Conservation (phyloP, 2,329 filamentous ascomycete genomes). For the Lecanicillium sp. region DNA sequence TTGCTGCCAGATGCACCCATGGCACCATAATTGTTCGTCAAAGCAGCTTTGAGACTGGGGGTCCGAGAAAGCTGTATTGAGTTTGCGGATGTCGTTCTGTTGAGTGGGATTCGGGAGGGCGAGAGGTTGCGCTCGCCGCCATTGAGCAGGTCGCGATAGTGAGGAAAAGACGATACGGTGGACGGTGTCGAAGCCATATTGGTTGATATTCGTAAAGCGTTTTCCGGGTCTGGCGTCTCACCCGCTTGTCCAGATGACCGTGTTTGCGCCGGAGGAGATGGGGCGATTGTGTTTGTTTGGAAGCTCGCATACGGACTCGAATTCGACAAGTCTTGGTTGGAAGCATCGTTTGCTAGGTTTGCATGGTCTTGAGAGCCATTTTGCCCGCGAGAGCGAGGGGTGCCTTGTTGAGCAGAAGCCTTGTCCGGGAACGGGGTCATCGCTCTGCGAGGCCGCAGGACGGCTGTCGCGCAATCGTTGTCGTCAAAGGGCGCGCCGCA, state of each 20-base stretch:
- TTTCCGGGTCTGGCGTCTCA: too few relatives aligned
- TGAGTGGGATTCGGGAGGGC: slow-evolving; percentile 19
- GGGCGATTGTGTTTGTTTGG: slow-evolving; percentile 9
- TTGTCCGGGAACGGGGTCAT: too few relatives aligned
- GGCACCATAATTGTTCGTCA: slow-evolving; percentile 40
- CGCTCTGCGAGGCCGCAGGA: too few relatives aligned
- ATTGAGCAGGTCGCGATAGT: slow-evolving; percentile 3
- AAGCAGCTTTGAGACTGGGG: slow-evolving; percentile 52
- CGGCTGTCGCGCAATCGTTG: too few relatives aligned
- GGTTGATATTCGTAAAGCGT: slow-evolving; percentile 8
- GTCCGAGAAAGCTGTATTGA: slow-evolving; percentile 48
- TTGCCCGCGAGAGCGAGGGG: too few relatives aligned
- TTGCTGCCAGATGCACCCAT: slow-evolving; percentile 55
- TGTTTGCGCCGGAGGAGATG: slow-evolving; percentile 5
- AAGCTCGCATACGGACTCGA: too few relatives aligned
- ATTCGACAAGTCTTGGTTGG: background rate
- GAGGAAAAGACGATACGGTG: slow-evolving; percentile 1
- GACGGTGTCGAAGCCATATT: background rate
- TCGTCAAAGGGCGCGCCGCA: too few relatives aligned
- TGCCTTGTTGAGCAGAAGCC: too few relatives aligned
- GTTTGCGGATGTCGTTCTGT: slow-evolving; percentile 20
- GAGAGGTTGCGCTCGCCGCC: slow-evolving; percentile 5
- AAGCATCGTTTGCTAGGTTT: background rate
- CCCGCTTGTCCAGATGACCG: background rate
- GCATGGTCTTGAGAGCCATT: too few relatives aligned